Percentiles rank a stretch among this genome's conserved stretches.
Conservation (phyloP, 805 yeast species). For the Metschnikowia koreensis region DNA sequence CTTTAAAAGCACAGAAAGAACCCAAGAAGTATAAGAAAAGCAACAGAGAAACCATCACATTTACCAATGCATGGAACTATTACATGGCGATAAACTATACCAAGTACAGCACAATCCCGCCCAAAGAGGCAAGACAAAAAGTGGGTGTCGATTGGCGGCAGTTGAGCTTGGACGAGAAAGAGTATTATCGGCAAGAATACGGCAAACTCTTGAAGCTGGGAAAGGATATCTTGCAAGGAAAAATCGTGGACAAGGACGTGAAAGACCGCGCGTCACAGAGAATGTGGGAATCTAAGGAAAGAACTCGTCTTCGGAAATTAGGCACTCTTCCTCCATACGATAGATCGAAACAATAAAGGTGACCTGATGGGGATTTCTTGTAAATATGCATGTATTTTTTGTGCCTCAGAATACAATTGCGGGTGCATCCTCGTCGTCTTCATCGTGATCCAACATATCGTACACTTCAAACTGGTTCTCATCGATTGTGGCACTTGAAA, state of each 20-base stretch:
- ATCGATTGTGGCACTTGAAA: not conserved
- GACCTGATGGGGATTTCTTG: not conserved
- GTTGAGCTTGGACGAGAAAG: slow-evolving; percentile 28
- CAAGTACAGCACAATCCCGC: slow-evolving; percentile 15
- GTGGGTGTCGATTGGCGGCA: slow-evolving; percentile 26
- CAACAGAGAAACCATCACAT: slow-evolving; percentile 19
- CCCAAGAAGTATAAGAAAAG: not conserved
- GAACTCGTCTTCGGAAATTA: slow-evolving; percentile 13
- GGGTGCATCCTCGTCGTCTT: slow-evolving; percentile 30
- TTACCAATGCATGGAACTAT: slow-evolving; percentile 39
- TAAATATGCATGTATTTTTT: not conserved
- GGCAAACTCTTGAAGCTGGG: slow-evolving; percentile 26
- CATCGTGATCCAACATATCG: slow-evolving; percentile 22
- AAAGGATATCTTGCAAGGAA: slow-evolving; percentile 28
- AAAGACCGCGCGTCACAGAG: slow-evolving; percentile 18
- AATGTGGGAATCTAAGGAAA: slow-evolving; percentile 12
- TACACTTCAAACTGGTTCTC: slow-evolving; percentile 25
- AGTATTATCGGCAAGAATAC: slow-evolving; percentile 28
- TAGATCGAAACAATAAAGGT: slow-evolving; percentile 1
- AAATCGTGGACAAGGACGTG: slow-evolving; percentile 27
- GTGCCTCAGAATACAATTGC: slow-evolving; percentile 18
- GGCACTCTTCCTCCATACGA: slow-evolving; percentile 7
- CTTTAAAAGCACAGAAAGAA: slow-evolving; percentile 15
- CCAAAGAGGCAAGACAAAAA: slow-evolving; percentile 15
- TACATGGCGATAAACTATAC: slow-evolving; percentile 22